Conservation (phyloP, 2,329 filamentous ascomycete species). For the Chlorencoelia australis region DNA sequence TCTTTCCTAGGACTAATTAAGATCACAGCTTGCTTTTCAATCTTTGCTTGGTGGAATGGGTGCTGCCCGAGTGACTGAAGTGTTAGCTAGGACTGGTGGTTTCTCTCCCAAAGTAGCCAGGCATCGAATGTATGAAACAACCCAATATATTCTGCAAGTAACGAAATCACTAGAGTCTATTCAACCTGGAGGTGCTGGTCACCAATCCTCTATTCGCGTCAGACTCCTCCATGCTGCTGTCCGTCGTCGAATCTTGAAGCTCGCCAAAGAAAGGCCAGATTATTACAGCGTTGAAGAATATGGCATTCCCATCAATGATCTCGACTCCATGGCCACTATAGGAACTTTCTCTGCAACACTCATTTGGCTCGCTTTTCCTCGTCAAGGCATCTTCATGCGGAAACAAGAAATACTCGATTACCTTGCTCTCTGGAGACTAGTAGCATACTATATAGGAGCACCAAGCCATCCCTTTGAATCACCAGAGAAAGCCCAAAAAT, state of each 20-base stretch:
- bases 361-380: slow-evolving; percentile 58
- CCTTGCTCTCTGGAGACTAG: slow-evolving; percentile 65
- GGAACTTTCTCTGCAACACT: slow-evolving; percentile 57
- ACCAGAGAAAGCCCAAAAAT: slow-evolving; percentile 42
- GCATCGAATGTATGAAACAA: slow-evolving; percentile 59
- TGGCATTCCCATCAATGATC: slow-evolving; percentile 64
- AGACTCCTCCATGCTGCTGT: slow-evolving; percentile 60
- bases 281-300: slow-evolving; percentile 52
- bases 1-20: slow-evolving; percentile 1
- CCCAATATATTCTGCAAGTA: slow-evolving; percentile 65
- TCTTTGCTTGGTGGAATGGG: slow-evolving; percentile 63
- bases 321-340: slow-evolving; percentile 66
- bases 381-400: slow-evolving; percentile 60
- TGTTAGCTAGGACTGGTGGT: slow-evolving; percentile 62
- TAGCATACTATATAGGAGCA: slow-evolving; percentile 61
- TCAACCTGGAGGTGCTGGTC: slow-evolving; percentile 57
- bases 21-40: slow-evolving; percentile 37
- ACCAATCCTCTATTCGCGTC: slow-evolving; percentile 55
- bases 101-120: slow-evolving; percentile 59
- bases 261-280: slow-evolving; percentile 42
- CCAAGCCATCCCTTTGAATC: slow-evolving; percentile 52
- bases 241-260: slow-evolving; percentile 50
- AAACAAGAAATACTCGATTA: slow-evolving; percentile 57
- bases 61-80: slow-evolving; percentile 63
- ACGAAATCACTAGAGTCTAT: slow-evolving; percentile 55